phyloP scores from a whole-genome alignment of 202 grass and related monocot genomes.

The Setaria viridis region DNA sequence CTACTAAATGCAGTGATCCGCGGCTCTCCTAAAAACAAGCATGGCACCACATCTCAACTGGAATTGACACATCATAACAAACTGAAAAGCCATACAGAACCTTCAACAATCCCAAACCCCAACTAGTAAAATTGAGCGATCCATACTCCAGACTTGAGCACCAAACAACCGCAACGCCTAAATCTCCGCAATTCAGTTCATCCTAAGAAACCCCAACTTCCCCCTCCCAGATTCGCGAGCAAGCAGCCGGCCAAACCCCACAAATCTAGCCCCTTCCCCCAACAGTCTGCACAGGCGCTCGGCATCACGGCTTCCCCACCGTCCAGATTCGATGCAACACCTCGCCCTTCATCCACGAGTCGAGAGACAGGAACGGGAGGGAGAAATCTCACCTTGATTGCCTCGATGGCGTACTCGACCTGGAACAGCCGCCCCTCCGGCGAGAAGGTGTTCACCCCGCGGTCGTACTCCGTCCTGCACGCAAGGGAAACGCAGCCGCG shows the following conservation, averaged over 20 bases:
- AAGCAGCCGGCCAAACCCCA: neutral
- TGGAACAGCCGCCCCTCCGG: constrained; percentile 91
- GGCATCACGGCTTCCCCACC: neutral
- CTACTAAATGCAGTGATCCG: neutral
- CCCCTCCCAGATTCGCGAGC: neutral
- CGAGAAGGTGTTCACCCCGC: constrained; percentile 85
- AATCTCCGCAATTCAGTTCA: neutral
- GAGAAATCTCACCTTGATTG: constrained; percentile 69
- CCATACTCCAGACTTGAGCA: neutral
- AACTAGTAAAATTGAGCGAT: neutral
- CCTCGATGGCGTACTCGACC: constrained; percentile 97
- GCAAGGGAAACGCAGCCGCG: neutral
- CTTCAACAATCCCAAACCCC: neutral
- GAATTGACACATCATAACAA: neutral
- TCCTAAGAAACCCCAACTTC: neutral
- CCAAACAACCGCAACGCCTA: neutral
- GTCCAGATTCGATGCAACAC: neutral
- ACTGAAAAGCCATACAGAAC: neutral
- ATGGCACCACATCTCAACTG: constrained; percentile 22
- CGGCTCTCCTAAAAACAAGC: neutral
- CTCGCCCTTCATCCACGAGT: neutral
- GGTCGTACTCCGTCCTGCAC: constrained; percentile 82
- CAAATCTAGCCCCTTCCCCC: neutral
- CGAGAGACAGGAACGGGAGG: too few relatives aligned
- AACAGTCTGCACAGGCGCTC: neutral